Evolutionary conservation across 768 basidiomycete species (phyloP), one percentile per base, ranked within the genome.

Genomic region (Fistulinella prunicolor): DNA sequence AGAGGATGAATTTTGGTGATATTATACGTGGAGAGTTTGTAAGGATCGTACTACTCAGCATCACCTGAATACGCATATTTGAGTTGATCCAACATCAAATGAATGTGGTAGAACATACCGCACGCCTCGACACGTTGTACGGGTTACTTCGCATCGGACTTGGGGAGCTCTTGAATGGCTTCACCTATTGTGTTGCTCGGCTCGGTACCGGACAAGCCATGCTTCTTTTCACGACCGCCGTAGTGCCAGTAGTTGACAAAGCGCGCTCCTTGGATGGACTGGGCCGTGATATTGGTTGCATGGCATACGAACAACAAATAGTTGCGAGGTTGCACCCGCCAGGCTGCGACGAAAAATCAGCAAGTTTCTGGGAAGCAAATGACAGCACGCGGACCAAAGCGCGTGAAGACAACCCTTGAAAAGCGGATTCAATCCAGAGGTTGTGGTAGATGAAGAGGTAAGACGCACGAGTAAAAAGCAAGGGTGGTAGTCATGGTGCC

Each of bases 261-360:
- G 24, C 95, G 85, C 12, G 73, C 75, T 16, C 86, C 89, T 67
- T 99, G 93, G 24, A 91, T 61, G 6, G 79, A 67, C 67, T 99
- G 95, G 0, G 94, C 90, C 19, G 89, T 77, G 2, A 85, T 82
- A 65, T 99, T 99, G 44, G 94, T 96, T 14, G 81, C 73, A 69
- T 99, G 95, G 66, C 94, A 97, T 3, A 85, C 93, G 70, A 97
- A 91, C 39, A 97, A 77, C 48, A 97, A 78, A 73, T 97, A 96
- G 68, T 98, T 98, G 57, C 95, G 85, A 8, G 95, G 95, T 57
- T 94, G 84, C 35, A 98, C 94, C 51, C 82, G 81, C 94, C 94
- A 97, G 47, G 94, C 94, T 94, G 10, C 4, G 34, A 46, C 35
- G 37, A 16, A 17, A n/a, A 23, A 42, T 59, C 44, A 62, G 47